These are phyloP conservation scores for Chalciporus sphaerocephalus DNA, from an alignment of 768 basidiomycete species.

Conservation along the genomic window DNA sequence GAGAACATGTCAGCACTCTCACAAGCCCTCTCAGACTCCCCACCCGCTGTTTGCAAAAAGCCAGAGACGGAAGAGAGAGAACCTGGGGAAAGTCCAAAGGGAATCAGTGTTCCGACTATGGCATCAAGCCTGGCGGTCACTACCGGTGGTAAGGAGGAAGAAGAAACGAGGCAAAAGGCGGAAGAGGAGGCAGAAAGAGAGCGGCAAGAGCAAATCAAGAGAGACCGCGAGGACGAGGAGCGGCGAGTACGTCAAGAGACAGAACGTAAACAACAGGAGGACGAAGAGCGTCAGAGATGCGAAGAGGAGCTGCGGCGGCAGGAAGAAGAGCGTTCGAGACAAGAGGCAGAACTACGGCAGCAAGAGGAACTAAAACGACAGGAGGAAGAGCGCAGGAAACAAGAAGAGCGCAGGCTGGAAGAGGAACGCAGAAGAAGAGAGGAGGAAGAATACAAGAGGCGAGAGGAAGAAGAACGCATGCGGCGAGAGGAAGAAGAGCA, in stretches of 20 bases:
- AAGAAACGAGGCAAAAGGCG: conserved; percentile 21
- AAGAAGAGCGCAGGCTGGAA: conserved; percentile 18
- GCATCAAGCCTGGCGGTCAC: neutral
- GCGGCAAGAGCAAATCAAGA: neutral
- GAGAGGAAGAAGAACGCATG: neutral
- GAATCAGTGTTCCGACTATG: neutral
- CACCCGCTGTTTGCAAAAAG: conserved; percentile 19
- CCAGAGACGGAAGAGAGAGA: conserved; percentile 37
- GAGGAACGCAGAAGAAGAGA: conserved; percentile 17
- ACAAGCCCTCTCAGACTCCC: neutral
- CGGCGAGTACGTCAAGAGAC: neutral
- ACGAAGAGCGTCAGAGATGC: neutral
- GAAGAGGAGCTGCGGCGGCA: conserved; percentile 8
- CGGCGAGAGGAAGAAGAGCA: conserved; percentile 17
- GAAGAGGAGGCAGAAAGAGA: conserved; percentile 1
- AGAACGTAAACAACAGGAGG: neutral
- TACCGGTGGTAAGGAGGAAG: conserved; percentile 4
- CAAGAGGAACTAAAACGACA: neutral
- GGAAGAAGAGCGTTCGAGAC: conserved; percentile 29
- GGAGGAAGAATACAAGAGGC: conserved; percentile 10
- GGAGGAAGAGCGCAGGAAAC: conserved; percentile 7
- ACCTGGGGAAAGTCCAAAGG: conserved; percentile 34
- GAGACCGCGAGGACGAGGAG: neutral
- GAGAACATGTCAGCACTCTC: conserved; percentile 21
- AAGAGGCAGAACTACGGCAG: conserved; percentile 36